Percentiles rank a stretch among this genome's conserved stretches.
These are phyloP conservation scores for Tephrocybe sp. DNA, from an alignment of 768 basidiomycete genomes.

Conservation along the genomic window DNA sequence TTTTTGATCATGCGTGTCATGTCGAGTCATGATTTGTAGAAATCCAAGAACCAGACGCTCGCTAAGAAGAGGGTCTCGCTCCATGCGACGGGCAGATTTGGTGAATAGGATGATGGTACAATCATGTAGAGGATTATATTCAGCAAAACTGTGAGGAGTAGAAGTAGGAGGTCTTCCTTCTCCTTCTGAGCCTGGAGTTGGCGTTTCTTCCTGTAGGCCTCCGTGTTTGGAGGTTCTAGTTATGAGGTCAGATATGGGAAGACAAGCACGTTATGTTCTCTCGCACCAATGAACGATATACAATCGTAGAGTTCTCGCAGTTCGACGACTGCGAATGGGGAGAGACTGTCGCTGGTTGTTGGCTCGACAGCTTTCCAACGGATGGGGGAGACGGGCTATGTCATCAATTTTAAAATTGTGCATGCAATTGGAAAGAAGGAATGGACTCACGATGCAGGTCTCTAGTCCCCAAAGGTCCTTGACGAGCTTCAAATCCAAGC, in stretches of 20 bases:
- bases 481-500: constrained; percentile 15
- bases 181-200: not conserved
- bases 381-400: constrained; percentile 18
- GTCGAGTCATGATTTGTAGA: not conserved
- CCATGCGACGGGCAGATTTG: not conserved
- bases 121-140: not conserved
- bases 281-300: constrained; percentile 19
- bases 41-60: not conserved
- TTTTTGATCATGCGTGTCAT: not conserved
- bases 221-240: constrained; percentile 10
- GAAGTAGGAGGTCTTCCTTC: not conserved
- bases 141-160: constrained; percentile 1
- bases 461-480: constrained; percentile 21
- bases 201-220: constrained; percentile 1
- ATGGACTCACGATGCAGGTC: constrained; percentile 14
- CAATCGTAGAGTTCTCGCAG: constrained; percentile 15
- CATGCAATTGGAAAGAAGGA: not conserved
- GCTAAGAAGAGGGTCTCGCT: no score
- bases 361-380: constrained; percentile 18
- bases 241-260: not conserved
- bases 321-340: constrained; percentile 16
- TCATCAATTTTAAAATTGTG: not conserved
- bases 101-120: not conserved
- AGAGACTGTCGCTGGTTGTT: constrained; percentile 12
- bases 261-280: not conserved